Evolutionary conservation across 257 asterid genomes (phyloP), one percentile per base, ranked within the genome.

Genomic region (Plantago ovata): DNA sequence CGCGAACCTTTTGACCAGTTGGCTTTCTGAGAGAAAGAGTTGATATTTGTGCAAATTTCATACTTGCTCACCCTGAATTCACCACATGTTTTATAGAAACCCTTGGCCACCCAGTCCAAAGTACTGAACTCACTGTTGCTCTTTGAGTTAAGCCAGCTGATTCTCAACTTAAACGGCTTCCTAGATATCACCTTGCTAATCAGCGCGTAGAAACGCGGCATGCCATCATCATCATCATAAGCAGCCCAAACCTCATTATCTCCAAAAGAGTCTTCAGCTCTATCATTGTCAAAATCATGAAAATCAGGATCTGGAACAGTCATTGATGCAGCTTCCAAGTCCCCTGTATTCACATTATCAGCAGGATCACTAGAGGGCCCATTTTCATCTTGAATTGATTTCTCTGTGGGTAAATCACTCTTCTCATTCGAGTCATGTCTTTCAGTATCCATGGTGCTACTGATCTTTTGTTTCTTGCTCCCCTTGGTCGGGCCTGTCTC

Each of bases 191-290:
- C 95, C 74, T 77, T 82, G 63, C 67, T 70, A 44, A 87, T 63
- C 70, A 87, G 66, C 38, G 93, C 96, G 53, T 85, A 87, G 67
- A 80, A 80, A 41, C 96, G 94, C 1, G 95, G 96, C 96, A 87
- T 87, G 45, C 94, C 95, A 61, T 84, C 96, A 20, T 72, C 75
- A 13, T 82, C 76, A 22, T 87, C 96, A 44, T 87, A 87, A 13
- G 86, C 89, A 43, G 95, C 87, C 96, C 96, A 87, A 24, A 87
- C 89, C 75, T 82, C 86, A 28, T 82, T 85, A 60, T 82, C 96
- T 53, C 70, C 83, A 42, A 83, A 86, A 47, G 90, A 75, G 38
- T 42, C 62, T 67, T 79, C 87, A 10, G 75, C 50, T 73, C 95
- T 74, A 38, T 86, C 94, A 71, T 48, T 62, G 60, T 83, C 94